Evolutionary conservation across 768 basidiomycete genomes (phyloP), one percentile per base, ranked within the genome.

Genomic region (Pisolithus orientalis): DNA sequence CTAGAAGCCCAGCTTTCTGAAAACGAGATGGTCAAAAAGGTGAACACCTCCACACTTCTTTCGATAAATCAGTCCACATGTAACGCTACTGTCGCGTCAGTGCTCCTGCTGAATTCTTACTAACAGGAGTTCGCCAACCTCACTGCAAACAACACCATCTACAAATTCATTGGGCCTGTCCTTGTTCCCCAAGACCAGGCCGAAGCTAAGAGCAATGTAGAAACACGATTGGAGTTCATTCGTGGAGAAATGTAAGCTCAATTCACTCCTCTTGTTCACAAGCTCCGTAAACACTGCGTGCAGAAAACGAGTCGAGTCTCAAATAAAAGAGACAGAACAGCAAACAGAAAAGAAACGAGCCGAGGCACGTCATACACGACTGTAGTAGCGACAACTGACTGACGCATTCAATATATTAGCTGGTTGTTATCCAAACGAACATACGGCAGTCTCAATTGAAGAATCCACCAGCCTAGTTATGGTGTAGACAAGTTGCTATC

Each of bases 11-110:
- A 96, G 65, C 71, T 87, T 42, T 84, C 86, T 6, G 95, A 97
- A 72, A 96, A 94, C 69, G 90, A 96, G 67, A 73, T 84, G 45
- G 95, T 97, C 43, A 84, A 91, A 66, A 90, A 94, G 80, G 94
- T 87, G 38, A 17, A 67, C 39, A 43, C 29, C 17, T 34, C 32
- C 32, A 34, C 13, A 5, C 13, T 14, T 14, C 34, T 34, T 34
- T 14, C 34, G 34, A 34, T 11, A 34, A 34, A 34, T 34, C 34
- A 13, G 13, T 13, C 34, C 34, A 34, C 34, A 34, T 4, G 34
- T 34, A 14, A 34, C 34, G 11, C 34, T 34, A 34, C 34, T 13
- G 11, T 34, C 34, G 34, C 3, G 13, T 21, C 21, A 21, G 21
- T 5, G 34, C 13, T 14, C 32, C 32, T 13, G 34, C 34, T 34